A percentile compares a stretch with the other conserved stretches of the same genome.
Conservation (phyloP, 768 basidiomycete genomes). For the Russula sp. region DNA sequence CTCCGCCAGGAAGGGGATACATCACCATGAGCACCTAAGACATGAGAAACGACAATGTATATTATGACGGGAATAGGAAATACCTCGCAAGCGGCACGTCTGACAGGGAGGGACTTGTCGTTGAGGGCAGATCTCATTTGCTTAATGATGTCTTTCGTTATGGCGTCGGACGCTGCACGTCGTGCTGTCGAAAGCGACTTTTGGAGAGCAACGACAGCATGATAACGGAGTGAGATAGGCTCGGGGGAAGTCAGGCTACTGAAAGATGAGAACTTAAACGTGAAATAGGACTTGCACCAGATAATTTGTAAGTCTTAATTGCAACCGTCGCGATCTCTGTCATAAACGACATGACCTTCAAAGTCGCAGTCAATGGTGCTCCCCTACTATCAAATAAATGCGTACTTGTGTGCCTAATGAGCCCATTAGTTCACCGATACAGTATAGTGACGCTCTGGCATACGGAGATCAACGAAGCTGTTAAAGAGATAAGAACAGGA, state of each 20-base stretch:
- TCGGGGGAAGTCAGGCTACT: constrained; percentile 36
- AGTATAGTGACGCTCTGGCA: constrained; percentile 77
- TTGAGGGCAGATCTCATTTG: constrained; percentile 68
- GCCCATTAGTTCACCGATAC: constrained; percentile 86
- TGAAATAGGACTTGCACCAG: constrained; percentile 51
- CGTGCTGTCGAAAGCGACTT: constrained; percentile 80
- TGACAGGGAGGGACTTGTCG: constrained; percentile 83
- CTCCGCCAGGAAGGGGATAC: constrained; percentile 55
- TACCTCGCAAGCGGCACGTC: constrained; percentile 81
- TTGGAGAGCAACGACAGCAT: constrained; percentile 72
- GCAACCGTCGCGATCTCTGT: constrained; percentile 70
- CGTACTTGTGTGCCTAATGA: constrained; percentile 79
- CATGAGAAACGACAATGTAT: constrained; percentile 29
- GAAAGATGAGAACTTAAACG: not conserved
- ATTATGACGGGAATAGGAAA: constrained; percentile 20
- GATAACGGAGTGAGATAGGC: constrained; percentile 79
- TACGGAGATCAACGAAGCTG: constrained; percentile 2
- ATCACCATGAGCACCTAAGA: constrained; percentile 53
- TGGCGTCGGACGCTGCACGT: constrained; percentile 76
- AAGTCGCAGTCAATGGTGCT: not conserved
- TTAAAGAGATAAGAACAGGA: constrained; percentile 7
- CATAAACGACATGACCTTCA: constrained; percentile 93
- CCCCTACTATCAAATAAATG: constrained; percentile 9
- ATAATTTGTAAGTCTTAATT: constrained; percentile 68
- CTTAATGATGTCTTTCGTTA: constrained; percentile 79